phyloP scores from a whole-genome alignment of 345 rosid genomes.

The Lumnitzera littorea region DNA sequence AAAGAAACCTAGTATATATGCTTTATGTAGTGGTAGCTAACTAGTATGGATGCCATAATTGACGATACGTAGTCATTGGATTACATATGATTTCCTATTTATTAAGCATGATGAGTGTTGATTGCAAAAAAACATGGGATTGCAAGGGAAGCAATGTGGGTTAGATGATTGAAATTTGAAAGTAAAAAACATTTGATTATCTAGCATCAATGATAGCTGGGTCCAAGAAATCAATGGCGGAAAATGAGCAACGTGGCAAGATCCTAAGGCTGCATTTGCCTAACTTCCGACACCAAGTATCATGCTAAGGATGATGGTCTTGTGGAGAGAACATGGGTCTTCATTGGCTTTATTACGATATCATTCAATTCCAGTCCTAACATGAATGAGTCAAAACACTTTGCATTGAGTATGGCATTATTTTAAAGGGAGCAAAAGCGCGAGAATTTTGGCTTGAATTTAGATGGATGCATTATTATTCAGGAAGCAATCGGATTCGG shows the following conservation, averaged over 20 bases:
- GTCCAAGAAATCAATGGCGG: not conserved
- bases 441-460: too few relatives aligned
- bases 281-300: too few relatives aligned
- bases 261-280: not conserved
- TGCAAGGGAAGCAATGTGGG: conserved; percentile 4
- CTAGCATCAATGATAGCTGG: too few relatives aligned
- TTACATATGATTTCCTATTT: too few relatives aligned
- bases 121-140: not conserved
- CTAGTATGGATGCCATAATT: not conserved
- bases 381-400: conserved; percentile 7
- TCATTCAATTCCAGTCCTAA: conserved; percentile 20
- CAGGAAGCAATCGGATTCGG: too few relatives aligned
- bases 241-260: conserved; percentile 5
- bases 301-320: not conserved
- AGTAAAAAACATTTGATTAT: not conserved
- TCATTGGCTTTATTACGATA: conserved; percentile 12
- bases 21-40: not conserved
- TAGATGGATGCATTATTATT: too few relatives aligned
- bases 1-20: not conserved
- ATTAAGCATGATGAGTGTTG: too few relatives aligned
- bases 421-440: too few relatives aligned
- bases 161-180: conserved; percentile 4
- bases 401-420: too few relatives aligned
- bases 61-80: too few relatives aligned
- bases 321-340: conserved; percentile 21